Conservation (phyloP, 352 stramenopile genomes). For the Phytophthora podocarpi region DNA sequence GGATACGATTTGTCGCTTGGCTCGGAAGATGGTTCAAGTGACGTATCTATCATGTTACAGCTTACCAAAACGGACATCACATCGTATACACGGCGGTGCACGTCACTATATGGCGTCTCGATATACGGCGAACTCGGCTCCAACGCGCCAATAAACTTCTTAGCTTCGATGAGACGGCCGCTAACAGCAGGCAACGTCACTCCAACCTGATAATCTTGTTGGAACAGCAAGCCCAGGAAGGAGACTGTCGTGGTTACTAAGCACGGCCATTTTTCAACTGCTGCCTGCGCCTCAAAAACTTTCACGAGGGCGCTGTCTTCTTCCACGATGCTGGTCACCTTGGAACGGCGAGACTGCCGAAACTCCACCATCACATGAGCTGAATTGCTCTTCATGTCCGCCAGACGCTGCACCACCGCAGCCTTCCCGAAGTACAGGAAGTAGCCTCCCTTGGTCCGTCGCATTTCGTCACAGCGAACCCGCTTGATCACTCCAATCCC, state of each 20-base stretch:
- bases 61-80: slow-evolving; percentile 64
- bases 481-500: slow-evolving; percentile 70
- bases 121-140: slow-evolving; percentile 15
- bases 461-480: slow-evolving; percentile 37
- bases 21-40: slow-evolving; percentile 10
- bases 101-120: slow-evolving; percentile 38
- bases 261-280: slow-evolving; percentile 54
- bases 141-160: slow-evolving; percentile 31
- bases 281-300: slow-evolving; percentile 52
- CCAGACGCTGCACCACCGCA: slow-evolving; percentile 47
- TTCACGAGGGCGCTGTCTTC: slow-evolving; percentile 52
- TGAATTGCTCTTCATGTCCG: slow-evolving; percentile 34
- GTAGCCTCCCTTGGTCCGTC: slow-evolving; percentile 40
- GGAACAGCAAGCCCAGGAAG: slow-evolving; percentile 65
- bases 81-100: slow-evolving; percentile 70
- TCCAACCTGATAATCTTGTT: slow-evolving; percentile 33
- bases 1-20: slow-evolving; percentile 26
- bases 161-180: slow-evolving; percentile 52
- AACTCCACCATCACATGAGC: slow-evolving; percentile 26
- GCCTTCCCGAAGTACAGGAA: slow-evolving; percentile 68
- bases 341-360: slow-evolving; percentile 7
- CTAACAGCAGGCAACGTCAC: slow-evolving; percentile 44
- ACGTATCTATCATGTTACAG: slow-evolving; percentile 53
- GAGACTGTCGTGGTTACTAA: slow-evolving; percentile 57
- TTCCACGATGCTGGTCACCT: slow-evolving; percentile 25